Evolutionary conservation across 164 flowering plant genomes (phyloP).

Genomic region (Dillenia turbinata): DNA sequence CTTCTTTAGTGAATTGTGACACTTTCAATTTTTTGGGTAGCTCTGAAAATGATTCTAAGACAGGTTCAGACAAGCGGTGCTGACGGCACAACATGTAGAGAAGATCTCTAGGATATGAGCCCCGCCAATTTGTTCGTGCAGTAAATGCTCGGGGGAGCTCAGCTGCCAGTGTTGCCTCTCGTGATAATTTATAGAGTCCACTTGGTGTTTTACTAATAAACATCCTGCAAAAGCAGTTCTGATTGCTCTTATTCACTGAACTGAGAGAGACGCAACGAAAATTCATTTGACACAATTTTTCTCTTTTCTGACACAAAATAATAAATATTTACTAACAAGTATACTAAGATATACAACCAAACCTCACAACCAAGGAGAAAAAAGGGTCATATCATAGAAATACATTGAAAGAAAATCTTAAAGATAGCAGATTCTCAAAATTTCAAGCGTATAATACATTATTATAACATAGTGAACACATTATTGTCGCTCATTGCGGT

Average conservation of each 20-base stretch:
- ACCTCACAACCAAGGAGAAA: no score
- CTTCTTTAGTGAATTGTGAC: conserved; percentile 19
- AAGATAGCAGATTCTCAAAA: no score
- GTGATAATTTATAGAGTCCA: conserved; percentile 79
- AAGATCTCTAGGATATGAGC: conserved; percentile 75
- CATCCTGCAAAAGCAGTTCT: conserved; percentile 50
- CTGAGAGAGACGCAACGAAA: no score
- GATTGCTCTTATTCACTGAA: neutral
- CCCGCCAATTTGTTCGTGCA: conserved; percentile 88
- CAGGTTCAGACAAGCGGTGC: conserved; percentile 78
- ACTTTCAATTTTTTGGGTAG: conserved; percentile 32
- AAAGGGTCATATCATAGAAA: no score
- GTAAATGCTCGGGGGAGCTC: conserved; percentile 69
- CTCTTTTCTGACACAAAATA: no score
- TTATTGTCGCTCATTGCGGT: no score
- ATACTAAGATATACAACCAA: no score
- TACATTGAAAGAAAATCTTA: no score
- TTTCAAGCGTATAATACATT: no score
- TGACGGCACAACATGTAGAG: conserved; percentile 77
- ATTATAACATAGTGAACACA: no score
- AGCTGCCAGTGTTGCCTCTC: conserved; percentile 73
- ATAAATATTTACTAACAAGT: no score
- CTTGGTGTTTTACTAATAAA: conserved; percentile 60
- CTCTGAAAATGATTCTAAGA: conserved; percentile 25
- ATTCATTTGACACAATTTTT: no score